Conservation (phyloP, 305 asterid genomes). For the Solanum chacoense region DNA sequence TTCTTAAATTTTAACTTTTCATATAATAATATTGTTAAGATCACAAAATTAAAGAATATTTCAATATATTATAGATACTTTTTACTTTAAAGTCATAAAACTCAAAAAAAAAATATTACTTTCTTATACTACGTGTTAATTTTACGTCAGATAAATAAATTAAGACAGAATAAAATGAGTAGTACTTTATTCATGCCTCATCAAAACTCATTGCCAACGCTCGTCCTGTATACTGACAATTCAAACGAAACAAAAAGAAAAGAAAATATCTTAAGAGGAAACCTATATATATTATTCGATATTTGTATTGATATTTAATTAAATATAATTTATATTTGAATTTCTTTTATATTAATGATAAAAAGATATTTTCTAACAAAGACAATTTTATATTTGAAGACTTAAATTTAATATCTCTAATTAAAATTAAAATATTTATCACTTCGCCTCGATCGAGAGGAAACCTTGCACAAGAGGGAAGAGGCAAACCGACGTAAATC, state of each 20-base stretch:
- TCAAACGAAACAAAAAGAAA: neutral
- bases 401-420: neutral
- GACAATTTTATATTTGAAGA: rapidly evolving
- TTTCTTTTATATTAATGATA: rapidly evolving
- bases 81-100: neutral
- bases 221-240: neutral
- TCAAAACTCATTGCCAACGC: neutral
- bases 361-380: neutral
- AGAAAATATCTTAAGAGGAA: neutral
- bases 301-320: rapidly evolving
- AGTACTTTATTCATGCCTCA: neutral
- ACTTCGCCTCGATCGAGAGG: neutral
- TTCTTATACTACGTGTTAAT: neutral
- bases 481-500: neutral
- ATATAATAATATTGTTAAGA: neutral
- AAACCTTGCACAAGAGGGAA: neutral
- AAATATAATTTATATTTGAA: neutral
- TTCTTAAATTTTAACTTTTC: neutral
- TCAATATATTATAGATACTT: neutral
- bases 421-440: neutral
- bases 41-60: neutral
- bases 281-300: neutral
- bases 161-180: neutral
- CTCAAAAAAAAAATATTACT: neutral
- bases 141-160: neutral